A percentile compares a stretch with the other conserved stretches of the same genome.
These are phyloP conservation scores for Apostasia shenzhenica DNA, from an alignment of 106 monocot species.

Conservation along the genomic window DNA sequence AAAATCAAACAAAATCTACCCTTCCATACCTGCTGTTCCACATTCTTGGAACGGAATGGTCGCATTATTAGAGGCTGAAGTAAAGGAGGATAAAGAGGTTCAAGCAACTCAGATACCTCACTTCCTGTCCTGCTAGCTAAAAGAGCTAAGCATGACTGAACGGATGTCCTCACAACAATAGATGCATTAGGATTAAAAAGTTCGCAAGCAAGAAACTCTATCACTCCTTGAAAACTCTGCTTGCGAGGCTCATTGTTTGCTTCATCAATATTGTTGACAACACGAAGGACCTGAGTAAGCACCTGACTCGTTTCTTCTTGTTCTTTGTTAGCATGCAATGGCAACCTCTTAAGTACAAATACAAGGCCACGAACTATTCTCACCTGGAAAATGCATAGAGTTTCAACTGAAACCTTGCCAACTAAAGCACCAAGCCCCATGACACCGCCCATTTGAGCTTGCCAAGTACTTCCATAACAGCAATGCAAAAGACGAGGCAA, in stretches of 20 bases:
- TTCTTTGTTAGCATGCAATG: conserved; percentile 88
- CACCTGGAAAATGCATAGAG: conserved; percentile 78
- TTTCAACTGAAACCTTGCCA: conserved; percentile 94
- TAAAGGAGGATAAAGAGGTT: conserved; percentile 70
- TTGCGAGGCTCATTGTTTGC: conserved; percentile 86
- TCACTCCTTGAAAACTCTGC: conserved; percentile 94
- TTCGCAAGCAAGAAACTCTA: conserved; percentile 88
- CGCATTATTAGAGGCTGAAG: conserved; percentile 92
- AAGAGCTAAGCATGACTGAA: conserved; percentile 85
- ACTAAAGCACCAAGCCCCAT: conserved; percentile 93
- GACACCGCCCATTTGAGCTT: conserved; percentile 97
- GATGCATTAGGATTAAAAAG: conserved; percentile 97
- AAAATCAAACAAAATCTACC: not conserved
- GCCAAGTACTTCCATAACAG: conserved; percentile 98
- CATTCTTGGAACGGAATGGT: conserved; percentile 73
- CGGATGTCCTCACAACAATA: conserved; percentile 81
- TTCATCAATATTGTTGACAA: conserved; percentile 93
- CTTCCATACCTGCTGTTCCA: conserved; percentile 83
- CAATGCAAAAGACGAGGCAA: conserved; percentile 91
- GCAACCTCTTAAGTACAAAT: conserved; percentile 90
- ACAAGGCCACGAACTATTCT: conserved; percentile 78
- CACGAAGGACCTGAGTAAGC: conserved; percentile 89
- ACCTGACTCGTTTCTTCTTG: conserved; percentile 99
- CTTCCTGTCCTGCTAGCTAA: conserved; percentile 96
- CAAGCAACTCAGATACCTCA: conserved; percentile 97